Base-by-base conservation (phyloP, 2,329 filamentous ascomycete species). In the Aspergillus tamarii region DNA sequence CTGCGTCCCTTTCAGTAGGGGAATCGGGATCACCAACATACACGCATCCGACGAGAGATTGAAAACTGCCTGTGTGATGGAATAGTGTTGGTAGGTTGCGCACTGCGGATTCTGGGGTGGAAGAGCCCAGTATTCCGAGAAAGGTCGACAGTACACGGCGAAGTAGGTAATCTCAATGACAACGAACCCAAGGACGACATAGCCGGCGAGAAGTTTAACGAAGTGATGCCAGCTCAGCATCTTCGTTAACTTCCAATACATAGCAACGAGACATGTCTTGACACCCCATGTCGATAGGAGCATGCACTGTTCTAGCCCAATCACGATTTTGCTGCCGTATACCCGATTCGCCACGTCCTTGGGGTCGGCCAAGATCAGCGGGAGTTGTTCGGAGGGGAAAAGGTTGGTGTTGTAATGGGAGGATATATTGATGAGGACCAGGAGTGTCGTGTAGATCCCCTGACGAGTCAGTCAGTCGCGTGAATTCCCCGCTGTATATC, bases 261-360 rank as follows among this genome's bases (percentile, higher is more conserved):
- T 80, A 34, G 83, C 77, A 65, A 85, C 71, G 67, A 86, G 77
- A 67, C 83, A 84, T 28, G 80, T 75, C 66, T 86, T 86, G 57
- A 84, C 78, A 7, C 80, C 72, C 84, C 84, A 86, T 19, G 82
- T 82, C 4, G 80, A 81, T 14, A 77, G 60, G 32, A 83, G 74
- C 75, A 84, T 84, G 74, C 80, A 83, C 65, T 84, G 81, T 62
- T 84, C 82, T 7, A 83, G 74, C 0, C 79, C 79, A 39, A 84
- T 74, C 14, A 83, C 82, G 19, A 84, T 76, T 59, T 84, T 84
- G 61, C 81, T 83, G 16, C 83, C 83, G 59, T 76, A 76, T 7
- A 84, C 76, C n/a, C 83, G 76, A 28, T 74, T 69, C 3, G 72
- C 59, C 28, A 84, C 77, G 56, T 85, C 78, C 16, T 76, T 59